Evolutionary conservation across 257 asterid genomes (phyloP), one percentile per base, ranked within the genome.

Genomic region (Perilla frutescens): DNA sequence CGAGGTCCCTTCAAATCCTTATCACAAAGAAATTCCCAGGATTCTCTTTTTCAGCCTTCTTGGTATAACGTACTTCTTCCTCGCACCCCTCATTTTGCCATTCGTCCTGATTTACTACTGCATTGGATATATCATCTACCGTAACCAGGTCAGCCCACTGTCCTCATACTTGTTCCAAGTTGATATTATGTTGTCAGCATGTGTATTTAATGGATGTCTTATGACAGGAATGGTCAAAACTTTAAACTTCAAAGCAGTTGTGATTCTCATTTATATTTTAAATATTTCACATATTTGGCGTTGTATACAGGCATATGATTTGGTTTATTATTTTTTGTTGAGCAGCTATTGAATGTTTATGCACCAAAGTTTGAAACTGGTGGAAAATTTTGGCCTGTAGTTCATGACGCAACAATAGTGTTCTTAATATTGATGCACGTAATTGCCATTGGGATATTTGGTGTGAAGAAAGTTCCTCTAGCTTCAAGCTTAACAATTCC

Each of bases 321-420:
- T 69, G 32, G 5, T 44, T 69, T 58, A 1, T 14, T 62, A 60
- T 77, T 79, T 62, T 71, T 65, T 70, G 43, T 68, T 66, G 78
- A 41, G 74, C 97, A 95, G 99, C 81, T 95, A 57, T 76, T 87
- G 53, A 86, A 86, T 70, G 97, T 95, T 20, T 95, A 90, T 71
- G 84, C 76, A 20, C 92, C 98, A 57, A 86, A 83, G 80, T 90
- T 80, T 76, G 99, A 95, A 77, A 89, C 97, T 20, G 96, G 89
- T 47, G 99, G 99, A 41, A 90, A 85, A 79, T 90, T 90, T 76
- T 95, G 99, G 99, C 96, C 99, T 26, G 84, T 95, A 48, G 96
- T 90, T 68, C 97, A 95, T 54, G 97, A 89, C 37, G 88, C 97
- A 7, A 92, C 96, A 12, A 83, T 92, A 77, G 88, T 86, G 82